These are phyloP conservation scores for Candida tetrigidarum DNA, from an alignment of 1,139 yeast species.

Conservation along the genomic window DNA sequence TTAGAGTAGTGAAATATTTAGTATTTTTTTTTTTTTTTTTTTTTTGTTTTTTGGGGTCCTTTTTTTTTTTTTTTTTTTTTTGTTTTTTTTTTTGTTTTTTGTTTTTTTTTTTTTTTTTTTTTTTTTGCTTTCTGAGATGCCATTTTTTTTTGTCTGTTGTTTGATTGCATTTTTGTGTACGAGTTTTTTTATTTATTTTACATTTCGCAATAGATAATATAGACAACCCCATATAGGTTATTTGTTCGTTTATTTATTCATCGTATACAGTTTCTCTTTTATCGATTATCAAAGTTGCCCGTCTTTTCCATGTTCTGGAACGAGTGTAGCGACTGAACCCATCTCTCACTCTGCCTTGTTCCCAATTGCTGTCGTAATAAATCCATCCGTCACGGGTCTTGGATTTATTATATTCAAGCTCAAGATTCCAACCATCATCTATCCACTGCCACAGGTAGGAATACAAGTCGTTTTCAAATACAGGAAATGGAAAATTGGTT, in stretches of 20 bases:
- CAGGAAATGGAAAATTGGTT: slow-evolving; percentile 49
- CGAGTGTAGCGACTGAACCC: slow-evolving; percentile 57
- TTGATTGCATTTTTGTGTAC: background rate
- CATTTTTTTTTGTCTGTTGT: background rate
- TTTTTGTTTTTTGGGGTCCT: too few relatives aligned
- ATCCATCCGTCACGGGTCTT: slow-evolving; percentile 54
- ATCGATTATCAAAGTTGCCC: slow-evolving; percentile 49
- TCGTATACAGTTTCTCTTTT: slow-evolving; percentile 36
- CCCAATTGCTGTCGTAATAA: slow-evolving; percentile 58
- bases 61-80: too few relatives aligned
- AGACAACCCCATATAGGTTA: too few relatives aligned
- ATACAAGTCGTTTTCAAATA: slow-evolving; percentile 44
- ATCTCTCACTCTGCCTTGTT: slow-evolving; percentile 40
- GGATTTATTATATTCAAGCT: slow-evolving; percentile 39
- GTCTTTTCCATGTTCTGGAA: slow-evolving; percentile 53
- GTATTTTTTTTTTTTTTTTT: too few relatives aligned
- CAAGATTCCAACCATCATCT: slow-evolving; percentile 54
- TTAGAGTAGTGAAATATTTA: too few relatives aligned
- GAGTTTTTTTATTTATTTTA: too few relatives aligned
- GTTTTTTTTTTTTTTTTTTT: too few relatives aligned
- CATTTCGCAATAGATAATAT: too few relatives aligned
- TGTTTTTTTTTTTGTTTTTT: too few relatives aligned
- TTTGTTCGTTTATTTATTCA: too few relatives aligned
- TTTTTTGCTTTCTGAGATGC: background rate
- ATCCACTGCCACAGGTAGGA: slow-evolving; percentile 59